Evolutionary conservation across 225 moss, liverwort and hornwort genomes (phyloP), one percentile per base, ranked within the genome.

Genomic region (Thuidium tamariscinum): DNA sequence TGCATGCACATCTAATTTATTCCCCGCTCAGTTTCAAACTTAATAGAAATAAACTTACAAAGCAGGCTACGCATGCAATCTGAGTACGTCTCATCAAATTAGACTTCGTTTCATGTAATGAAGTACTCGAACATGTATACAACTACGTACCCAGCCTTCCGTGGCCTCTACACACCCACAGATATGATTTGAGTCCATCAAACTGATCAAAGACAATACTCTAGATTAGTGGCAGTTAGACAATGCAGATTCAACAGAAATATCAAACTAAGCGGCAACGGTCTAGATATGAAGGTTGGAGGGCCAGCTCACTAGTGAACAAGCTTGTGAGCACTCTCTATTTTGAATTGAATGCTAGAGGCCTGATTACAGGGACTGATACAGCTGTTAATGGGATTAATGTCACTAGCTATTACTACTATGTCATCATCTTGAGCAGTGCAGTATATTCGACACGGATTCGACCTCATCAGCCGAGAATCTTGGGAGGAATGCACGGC

Each of bases 391-490:
- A n/a, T n/a, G n/a, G n/a, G n/a, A n/a, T n/a, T 18, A 37, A n/a
- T 61, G 62, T 42, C 85, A 51, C 20, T 26, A 46, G 32, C 14
- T n/a, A n/a, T n/a, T n/a, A 16, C 37, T 71, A 29, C 29, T 9
- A 25, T 21, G 32, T 10, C 37, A 59, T 5, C 44, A 71, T 83
- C 71, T 70, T 63, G 65, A 16, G 16, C 39, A 11, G 17, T 18
- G 23, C 48, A 57, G 83, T 15, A 83, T 86, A 79, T 86, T 83
- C 78, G 25, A 72, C 65, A 10, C 16, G 63, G 89, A 89, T 89
- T 89, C 83, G 56, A 73, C 65, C 89, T 86, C 66, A 83, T 86
- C 83, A 89, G 34, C 21, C 72, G 72, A 77, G 48, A 89, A 48
- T 48, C 46, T 72, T 63, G 86, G 49, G 65, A 48, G 65, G 59